Evolutionary conservation across 345 rosid genomes (phyloP).

Genomic region (Syzygium grande): DNA sequence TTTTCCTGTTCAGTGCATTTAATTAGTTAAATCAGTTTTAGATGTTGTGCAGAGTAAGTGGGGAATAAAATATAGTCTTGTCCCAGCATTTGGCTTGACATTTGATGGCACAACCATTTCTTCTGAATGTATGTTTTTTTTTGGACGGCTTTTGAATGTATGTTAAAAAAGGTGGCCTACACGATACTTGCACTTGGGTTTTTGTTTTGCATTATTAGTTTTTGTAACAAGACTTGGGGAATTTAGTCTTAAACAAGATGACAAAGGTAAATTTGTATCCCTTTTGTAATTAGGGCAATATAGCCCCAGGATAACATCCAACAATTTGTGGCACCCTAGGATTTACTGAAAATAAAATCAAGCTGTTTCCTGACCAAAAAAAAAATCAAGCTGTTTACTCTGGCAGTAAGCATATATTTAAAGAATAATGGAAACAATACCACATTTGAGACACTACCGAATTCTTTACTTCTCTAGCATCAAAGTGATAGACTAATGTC

Average conservation of each 20-base stretch:
- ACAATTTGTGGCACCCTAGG: background rate
- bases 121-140: background rate
- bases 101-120: background rate
- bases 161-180: background rate
- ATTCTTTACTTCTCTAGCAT: background rate
- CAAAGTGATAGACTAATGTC: background rate
- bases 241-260: background rate
- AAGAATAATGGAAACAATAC: background rate
- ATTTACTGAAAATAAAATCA: background rate
- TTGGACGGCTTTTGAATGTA: background rate
- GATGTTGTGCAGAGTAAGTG: background rate
- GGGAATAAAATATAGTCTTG: background rate
- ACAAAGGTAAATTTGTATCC: background rate
- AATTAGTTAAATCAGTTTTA: background rate
- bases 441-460: background rate
- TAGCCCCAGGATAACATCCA: background rate
- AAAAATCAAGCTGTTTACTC: background rate
- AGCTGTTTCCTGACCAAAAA: background rate
- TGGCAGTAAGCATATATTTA: background rate
- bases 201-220: background rate
- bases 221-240: background rate
- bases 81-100: background rate
- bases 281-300: background rate
- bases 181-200: background rate
- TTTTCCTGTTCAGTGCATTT: background rate